Evolutionary conservation across 1,139 yeast species (phyloP), one percentile per base, ranked within the genome.

Genomic region (Meyerozyma elateridarum): DNA sequence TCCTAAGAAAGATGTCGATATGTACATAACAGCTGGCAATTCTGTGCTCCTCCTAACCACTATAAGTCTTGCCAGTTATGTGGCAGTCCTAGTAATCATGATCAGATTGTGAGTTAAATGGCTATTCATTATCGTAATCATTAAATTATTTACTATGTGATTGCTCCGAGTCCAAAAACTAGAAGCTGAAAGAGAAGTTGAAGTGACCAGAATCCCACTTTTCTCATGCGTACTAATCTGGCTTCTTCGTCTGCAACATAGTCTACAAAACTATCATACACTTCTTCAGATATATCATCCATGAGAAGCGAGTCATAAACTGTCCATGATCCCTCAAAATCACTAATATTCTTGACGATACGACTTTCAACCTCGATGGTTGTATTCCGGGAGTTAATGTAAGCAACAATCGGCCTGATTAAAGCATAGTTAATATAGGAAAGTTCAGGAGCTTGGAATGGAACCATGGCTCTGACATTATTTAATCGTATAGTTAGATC

Each of bases 281-380:
- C 94, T 46, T 85, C 95, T 28, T 81, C 81, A 22, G 93, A 82
- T 34, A 93, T 70, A 50, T 89, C 97, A 49, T 85, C 94, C 95
- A 91, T 87, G 38, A 91, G 64, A 36, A 83, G 67, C 21, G 94
- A 83, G 53, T 91, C 98, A 55, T 88, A 91, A 5, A 88, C 70
- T 1, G 98, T 91, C 98, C 98, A 91, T 4, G 95, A 77, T 0
- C 98, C 98, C 47, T 85, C 88, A 51, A 91, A 91, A 50, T 91
- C 97, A 22, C 67, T 64, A 18, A 87, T 60, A 32, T 76, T 73
- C 52, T 91, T 91, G 29, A 83, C 82, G n/a, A 91, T 77, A 5
- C 89, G 74, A 50, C 95, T 87, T 42, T 79, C 72, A 39, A 91
- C 79, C 31, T 95, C 96, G 41, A 91, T 89, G 46, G 82, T 84